Conservation (phyloP, 441 rosid genomes). For the Erodium texanum region DNA sequence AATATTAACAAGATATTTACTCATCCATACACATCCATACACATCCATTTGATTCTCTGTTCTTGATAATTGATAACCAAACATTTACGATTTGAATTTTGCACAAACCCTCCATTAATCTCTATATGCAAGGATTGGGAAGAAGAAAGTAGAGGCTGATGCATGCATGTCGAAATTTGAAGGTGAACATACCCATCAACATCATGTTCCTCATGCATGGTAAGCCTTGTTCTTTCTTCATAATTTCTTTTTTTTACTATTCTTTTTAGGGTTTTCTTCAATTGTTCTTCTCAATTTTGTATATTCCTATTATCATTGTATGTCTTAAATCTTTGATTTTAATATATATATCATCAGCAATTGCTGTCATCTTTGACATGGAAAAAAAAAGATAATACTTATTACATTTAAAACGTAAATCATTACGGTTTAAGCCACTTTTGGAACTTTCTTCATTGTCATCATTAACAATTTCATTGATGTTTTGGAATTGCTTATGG, state of each 20-base stretch:
- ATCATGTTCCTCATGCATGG: slow-evolving; percentile 23
- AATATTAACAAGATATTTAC: too few species aligned
- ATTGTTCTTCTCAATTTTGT: background rate
- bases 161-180: slow-evolving; percentile 29
- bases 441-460: too few species aligned
- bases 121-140: background rate
- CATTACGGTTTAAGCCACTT: too few species aligned
- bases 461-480: too few species aligned
- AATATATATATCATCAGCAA: too few species aligned
- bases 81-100: background rate
- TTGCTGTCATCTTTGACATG: too few species aligned
- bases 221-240: slow-evolving; percentile 23
- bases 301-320: slow-evolving; percentile 2
- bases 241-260: slow-evolving; percentile 28
- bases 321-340: background rate
- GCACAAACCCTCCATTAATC: too few species aligned
- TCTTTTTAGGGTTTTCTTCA: background rate
- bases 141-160: background rate
- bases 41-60: too few species aligned
- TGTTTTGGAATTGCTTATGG: too few species aligned
- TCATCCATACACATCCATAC: too few species aligned
- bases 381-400: too few species aligned
- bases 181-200: slow-evolving; percentile 4
- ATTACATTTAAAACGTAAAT: too few species aligned
- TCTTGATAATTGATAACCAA: background rate